Evolutionary conservation across 2,329 filamentous ascomycete species (phyloP), one percentile per base, ranked within the genome.

Genomic region (Emericellopsis atlantica): DNA sequence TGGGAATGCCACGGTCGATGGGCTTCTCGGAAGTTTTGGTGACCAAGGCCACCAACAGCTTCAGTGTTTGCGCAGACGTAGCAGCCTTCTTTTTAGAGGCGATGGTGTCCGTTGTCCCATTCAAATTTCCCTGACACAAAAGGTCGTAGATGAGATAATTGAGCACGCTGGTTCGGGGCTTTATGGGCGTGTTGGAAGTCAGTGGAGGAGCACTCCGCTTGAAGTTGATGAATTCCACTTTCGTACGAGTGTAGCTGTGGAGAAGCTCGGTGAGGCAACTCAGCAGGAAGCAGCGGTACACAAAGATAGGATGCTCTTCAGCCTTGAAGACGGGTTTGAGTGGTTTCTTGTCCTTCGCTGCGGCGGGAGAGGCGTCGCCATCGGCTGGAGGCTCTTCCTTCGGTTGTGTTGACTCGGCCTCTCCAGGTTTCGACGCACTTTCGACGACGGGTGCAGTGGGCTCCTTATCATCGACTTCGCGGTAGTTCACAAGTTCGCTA

Each of bases 221-320:
- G 65, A 95, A 98, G 59, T 95, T 96, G 67, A 99, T 95, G 57
- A 99, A 96, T 57, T 98, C 93, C 35, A 98, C 78, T 69, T 99
- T 99, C 8, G 88, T 86, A 41, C 88, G 80, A 50, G 88, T 95
- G 64, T 96, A 98, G 53, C 84, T 93, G 43, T 84, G 80, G 12
- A 98, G 69, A 12, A 98, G 74, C 60, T 99, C 92, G 0, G 87
- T 81, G 32, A 99, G 67, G 53, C 89, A 95, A 55, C 92, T 88
- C 26, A 99, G 73, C 40, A 99, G 67, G 66, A 96, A 95, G 64
- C 90, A 95, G 37, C 92, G 79, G 55, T 96, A 98, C 40, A 96
- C 81, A 62, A 94, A 98, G 45, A 95, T 95, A 0, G 89, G 87
- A 57, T 98, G 88, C 29, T 95, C 84, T 39, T 95, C 88, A 1